These are phyloP conservation scores for Geranomyces variabilis DNA, from an alignment of 192 early-diverging fungal genomes.

Conservation along the genomic window DNA sequence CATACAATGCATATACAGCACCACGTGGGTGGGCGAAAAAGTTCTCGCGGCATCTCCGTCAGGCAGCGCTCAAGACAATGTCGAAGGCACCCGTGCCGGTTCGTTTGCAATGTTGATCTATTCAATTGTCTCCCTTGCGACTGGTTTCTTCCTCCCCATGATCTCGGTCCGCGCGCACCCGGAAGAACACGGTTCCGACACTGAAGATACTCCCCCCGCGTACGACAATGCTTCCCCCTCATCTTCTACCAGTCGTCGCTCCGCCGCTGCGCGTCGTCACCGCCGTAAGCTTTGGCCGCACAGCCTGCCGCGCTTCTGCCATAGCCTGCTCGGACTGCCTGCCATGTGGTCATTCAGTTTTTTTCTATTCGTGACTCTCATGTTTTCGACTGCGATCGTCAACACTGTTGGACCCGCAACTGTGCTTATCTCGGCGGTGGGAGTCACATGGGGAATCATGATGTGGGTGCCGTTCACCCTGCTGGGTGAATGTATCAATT, in stretches of 20 bases:
- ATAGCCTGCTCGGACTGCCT: slow-evolving; percentile 28
- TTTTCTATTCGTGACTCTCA: slow-evolving; percentile 64
- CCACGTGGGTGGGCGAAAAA: slow-evolving; percentile 69
- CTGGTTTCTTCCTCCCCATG: slow-evolving; percentile 61
- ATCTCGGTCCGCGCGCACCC: slow-evolving; percentile 46
- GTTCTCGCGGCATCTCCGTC: slow-evolving; percentile 5
- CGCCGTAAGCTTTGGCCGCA: not conserved
- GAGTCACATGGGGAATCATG: slow-evolving; percentile 86
- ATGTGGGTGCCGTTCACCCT: slow-evolving; percentile 94
- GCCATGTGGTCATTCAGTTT: slow-evolving; percentile 76
- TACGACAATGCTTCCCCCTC: not conserved
- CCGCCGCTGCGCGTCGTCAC: not conserved
- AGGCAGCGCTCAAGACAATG: slow-evolving; percentile 7
- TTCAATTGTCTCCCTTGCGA: slow-evolving; percentile 71
- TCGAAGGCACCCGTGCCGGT: slow-evolving; percentile 72
- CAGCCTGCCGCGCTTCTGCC: not conserved
- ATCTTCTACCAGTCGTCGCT: not conserved
- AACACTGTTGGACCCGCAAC: slow-evolving; percentile 62
- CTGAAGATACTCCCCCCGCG: not conserved
- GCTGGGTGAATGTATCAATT: slow-evolving; percentile 67
- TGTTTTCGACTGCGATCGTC: slow-evolving; percentile 71
- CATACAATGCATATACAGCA: slow-evolving; percentile 39
- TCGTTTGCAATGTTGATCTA: slow-evolving; percentile 84
- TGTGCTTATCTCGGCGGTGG: slow-evolving; percentile 69
- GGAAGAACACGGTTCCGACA: not conserved